Percentiles rank a stretch among this genome's conserved stretches.
phyloP scores from a whole-genome alignment of 2,329 filamentous ascomycete genomes.

The Colletotrichum agaves region DNA sequence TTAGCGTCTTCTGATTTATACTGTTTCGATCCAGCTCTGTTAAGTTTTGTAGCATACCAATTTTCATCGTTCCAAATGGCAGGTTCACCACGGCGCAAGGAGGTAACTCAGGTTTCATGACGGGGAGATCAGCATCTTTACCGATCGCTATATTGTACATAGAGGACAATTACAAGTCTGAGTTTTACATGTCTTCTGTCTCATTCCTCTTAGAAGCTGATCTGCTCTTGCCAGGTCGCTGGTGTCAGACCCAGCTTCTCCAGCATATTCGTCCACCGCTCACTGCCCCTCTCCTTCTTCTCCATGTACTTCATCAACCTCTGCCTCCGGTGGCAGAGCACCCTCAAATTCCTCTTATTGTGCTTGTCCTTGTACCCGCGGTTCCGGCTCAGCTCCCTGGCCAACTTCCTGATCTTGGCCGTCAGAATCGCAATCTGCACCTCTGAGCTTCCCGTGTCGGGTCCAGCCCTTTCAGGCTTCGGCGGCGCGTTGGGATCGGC shows the following conservation, averaged over 20 bases:
- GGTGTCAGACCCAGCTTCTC: constrained; percentile 86
- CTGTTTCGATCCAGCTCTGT: constrained; percentile 43
- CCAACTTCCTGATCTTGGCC: constrained; percentile 87
- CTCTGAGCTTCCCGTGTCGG: constrained; percentile 93
- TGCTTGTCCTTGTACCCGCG: constrained; percentile 86
- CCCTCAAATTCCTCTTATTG: constrained; percentile 89
- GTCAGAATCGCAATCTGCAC: constrained; percentile 98
- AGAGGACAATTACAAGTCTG: constrained; percentile 53
- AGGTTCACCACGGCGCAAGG: constrained; percentile 50
- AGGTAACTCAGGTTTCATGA: constrained; percentile 38
- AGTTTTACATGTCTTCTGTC: constrained; percentile 52
- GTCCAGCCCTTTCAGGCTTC: constrained; percentile 73
- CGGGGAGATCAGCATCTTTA: constrained; percentile 39
- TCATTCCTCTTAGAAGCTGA: constrained; percentile 68
- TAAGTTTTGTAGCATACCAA: constrained; percentile 56
- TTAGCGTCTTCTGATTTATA: constrained; percentile 83
- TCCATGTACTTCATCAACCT: constrained; percentile 89
- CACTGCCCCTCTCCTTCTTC: constrained; percentile 88
- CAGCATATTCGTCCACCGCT: constrained; percentile 88
- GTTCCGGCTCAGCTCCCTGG: constrained; percentile 74
- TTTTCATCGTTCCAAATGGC: constrained; percentile 36
- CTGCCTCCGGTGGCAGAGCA: constrained; percentile 89
- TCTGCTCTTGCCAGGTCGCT: constrained; percentile 91
- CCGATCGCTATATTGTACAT: constrained; percentile 59
- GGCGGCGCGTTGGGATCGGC: constrained; percentile 51